Conservation (phyloP, 177 flowering plant species). For the Telopea speciosissima region DNA sequence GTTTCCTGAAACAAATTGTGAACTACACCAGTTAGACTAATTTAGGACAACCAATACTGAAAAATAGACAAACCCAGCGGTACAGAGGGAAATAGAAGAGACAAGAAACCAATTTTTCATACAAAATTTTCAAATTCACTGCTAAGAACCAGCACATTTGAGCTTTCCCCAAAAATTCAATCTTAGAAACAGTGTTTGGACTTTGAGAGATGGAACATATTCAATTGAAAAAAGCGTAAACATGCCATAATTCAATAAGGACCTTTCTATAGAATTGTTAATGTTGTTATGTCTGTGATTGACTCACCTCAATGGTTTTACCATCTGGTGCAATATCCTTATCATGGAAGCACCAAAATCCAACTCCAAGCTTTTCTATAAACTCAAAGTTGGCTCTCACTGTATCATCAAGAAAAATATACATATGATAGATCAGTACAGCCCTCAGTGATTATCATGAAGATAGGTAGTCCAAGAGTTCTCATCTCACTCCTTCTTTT, state of each 20-base stretch:
- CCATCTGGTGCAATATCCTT: slow-evolving; percentile 98
- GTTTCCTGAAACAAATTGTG: slow-evolving; percentile 55
- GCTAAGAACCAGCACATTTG: too few relatives aligned
- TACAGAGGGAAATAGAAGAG: too few relatives aligned
- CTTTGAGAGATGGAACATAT: too few relatives aligned
- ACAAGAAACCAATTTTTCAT: too few relatives aligned
- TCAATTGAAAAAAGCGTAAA: too few relatives aligned
- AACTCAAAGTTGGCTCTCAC: slow-evolving; percentile 99
- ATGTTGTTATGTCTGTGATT: too few relatives aligned
- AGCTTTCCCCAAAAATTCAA: too few relatives aligned
- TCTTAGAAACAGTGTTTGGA: too few relatives aligned
- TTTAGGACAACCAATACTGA: background rate
- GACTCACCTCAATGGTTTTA: slow-evolving; percentile 61
- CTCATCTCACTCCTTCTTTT: slow-evolving; percentile 79
- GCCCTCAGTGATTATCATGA: background rate
- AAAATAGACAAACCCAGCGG: too few relatives aligned
- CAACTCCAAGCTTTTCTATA: slow-evolving; percentile 86
- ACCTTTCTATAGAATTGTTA: too few relatives aligned
- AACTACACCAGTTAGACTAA: background rate
- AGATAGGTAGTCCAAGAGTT: background rate
- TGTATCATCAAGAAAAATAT: slow-evolving; percentile 22
- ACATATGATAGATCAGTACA: background rate
- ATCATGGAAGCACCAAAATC: slow-evolving; percentile 96
- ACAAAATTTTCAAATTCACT: too few relatives aligned
- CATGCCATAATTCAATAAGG: too few relatives aligned